These are phyloP conservation scores for Lipomyces sp. DNA, from an alignment of 805 yeast species.

Conservation along the genomic window DNA sequence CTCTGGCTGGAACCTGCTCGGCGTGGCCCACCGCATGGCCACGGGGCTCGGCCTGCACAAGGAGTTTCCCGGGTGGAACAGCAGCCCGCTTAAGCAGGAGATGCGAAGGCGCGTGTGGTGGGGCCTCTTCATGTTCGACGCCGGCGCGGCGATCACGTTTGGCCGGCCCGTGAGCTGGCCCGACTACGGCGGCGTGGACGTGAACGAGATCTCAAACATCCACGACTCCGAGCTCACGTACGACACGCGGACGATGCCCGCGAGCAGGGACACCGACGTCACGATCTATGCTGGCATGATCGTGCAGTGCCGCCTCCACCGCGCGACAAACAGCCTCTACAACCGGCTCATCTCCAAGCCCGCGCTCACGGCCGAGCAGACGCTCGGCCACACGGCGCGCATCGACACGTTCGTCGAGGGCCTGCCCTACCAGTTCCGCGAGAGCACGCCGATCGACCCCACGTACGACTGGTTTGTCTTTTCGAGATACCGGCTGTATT, in stretches of 20 bases:
- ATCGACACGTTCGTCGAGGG: slow-evolving; percentile 43
- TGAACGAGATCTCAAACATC: slow-evolving; percentile 50
- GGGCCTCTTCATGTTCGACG: slow-evolving; percentile 62
- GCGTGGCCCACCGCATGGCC: slow-evolving; percentile 65
- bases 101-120: slow-evolving; percentile 64
- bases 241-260: slow-evolving; percentile 32
- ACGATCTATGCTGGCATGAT: slow-evolving; percentile 59
- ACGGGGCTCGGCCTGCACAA: slow-evolving; percentile 60
- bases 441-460: slow-evolving; percentile 39
- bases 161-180: slow-evolving; percentile 63
- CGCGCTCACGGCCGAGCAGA: slow-evolving; percentile 49
- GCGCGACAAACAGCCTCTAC: slow-evolving; percentile 49
- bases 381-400: slow-evolving; percentile 47
- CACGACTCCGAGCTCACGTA: slow-evolving; percentile 44
- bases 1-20: slow-evolving; percentile 66
- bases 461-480: slow-evolving; percentile 54
- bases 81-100: slow-evolving; percentile 48
- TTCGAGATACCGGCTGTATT: slow-evolving; percentile 51
- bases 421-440: slow-evolving; percentile 50
- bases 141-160: slow-evolving; percentile 60
- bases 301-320: slow-evolving; percentile 51
- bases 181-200: slow-evolving; percentile 46
- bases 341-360: slow-evolving; percentile 48
- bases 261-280: slow-evolving; percentile 38
- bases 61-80: slow-evolving; percentile 48